A percentile compares a stretch with the other conserved stretches of the same genome.
Conservation (phyloP, 2,329 filamentous ascomycete species). For the Fonsecaea nubica region DNA sequence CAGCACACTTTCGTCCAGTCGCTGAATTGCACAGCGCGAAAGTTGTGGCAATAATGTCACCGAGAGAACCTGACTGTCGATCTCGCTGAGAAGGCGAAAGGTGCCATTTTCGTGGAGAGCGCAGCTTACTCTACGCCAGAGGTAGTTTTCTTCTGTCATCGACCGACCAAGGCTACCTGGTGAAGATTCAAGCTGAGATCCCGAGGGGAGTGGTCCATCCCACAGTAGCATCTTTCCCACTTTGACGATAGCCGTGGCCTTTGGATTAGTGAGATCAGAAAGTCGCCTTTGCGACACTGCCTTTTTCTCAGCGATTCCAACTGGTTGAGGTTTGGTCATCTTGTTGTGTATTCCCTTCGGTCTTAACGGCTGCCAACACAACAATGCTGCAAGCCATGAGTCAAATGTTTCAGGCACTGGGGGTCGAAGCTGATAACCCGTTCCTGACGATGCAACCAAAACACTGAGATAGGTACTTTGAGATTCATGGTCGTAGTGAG, state of each 20-base stretch:
- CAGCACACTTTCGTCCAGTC: slow-evolving; percentile 85
- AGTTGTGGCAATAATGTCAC: slow-evolving; percentile 87
- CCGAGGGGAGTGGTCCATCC: slow-evolving; percentile 68
- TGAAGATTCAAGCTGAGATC: slow-evolving; percentile 34
- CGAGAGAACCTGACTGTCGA: slow-evolving; percentile 78
- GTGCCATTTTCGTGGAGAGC: slow-evolving; percentile 94
- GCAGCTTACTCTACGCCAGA: slow-evolving; percentile 87
- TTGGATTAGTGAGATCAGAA: slow-evolving; percentile 60
- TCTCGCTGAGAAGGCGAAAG: slow-evolving; percentile 86
- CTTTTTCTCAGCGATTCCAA: slow-evolving; percentile 53
- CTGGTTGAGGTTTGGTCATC: slow-evolving; percentile 57
- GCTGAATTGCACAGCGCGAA: slow-evolving; percentile 86
- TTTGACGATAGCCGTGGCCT: slow-evolving; percentile 87
- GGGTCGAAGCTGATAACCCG: slow-evolving; percentile 55
- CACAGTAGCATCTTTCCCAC: slow-evolving; percentile 89
- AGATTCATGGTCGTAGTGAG: slow-evolving; percentile 55
- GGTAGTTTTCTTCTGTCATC: slow-evolving; percentile 55
- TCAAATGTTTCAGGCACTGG: slow-evolving; percentile 60
- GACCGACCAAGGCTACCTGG: slow-evolving; percentile 49
- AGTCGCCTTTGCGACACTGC: slow-evolving; percentile 52
- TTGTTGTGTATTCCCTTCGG: slow-evolving; percentile 59
- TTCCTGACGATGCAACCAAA: slow-evolving; percentile 55
- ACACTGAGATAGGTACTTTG: slow-evolving; percentile 57
- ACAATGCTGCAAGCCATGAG: slow-evolving; percentile 59
- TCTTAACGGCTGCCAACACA: slow-evolving; percentile 60